phyloP scores from a whole-genome alignment of 1,139 yeast genomes.

The Yamadazyma oceani region DNA sequence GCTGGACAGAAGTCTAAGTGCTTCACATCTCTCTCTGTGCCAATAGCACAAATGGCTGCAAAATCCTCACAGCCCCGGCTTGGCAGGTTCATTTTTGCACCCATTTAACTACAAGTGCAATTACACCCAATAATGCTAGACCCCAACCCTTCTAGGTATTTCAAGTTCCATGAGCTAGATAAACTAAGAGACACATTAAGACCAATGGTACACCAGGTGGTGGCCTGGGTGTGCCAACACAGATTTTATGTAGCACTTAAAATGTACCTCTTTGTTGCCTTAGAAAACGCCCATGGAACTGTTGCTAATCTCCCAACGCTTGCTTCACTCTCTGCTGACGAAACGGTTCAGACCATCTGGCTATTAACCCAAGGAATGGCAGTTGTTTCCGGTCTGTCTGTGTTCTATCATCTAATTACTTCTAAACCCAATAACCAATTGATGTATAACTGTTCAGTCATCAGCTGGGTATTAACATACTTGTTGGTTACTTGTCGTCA shows the following conservation, averaged over 20 bases:
- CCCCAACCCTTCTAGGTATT: too few relatives aligned
- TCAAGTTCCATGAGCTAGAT: too few relatives aligned
- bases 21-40: too few relatives aligned
- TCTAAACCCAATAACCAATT: neutral
- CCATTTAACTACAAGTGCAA: too few relatives aligned
- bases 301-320: neutral
- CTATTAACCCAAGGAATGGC: slow-evolving; percentile 5
- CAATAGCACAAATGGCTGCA: too few relatives aligned
- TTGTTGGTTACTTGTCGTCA: slow-evolving; percentile 23
- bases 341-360: slow-evolving; percentile 5
- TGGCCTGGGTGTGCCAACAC: neutral
- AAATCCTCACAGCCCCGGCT: too few relatives aligned
- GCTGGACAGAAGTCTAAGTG: too few relatives aligned
- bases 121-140: too few relatives aligned
- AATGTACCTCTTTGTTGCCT: neutral
- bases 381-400: neutral
- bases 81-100: too few relatives aligned
- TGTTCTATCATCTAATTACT: neutral
- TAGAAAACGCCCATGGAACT: neutral
- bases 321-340: neutral
- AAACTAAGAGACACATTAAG: neutral
- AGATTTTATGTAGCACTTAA: neutral
- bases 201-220: neutral
- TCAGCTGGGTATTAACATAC: slow-evolving; percentile 19
- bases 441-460: slow-evolving; percentile 1